Evolutionary conservation across 73 alveolate species (phyloP), one percentile per base, ranked within the genome.

Genomic region (Effrenium voratum): DNA sequence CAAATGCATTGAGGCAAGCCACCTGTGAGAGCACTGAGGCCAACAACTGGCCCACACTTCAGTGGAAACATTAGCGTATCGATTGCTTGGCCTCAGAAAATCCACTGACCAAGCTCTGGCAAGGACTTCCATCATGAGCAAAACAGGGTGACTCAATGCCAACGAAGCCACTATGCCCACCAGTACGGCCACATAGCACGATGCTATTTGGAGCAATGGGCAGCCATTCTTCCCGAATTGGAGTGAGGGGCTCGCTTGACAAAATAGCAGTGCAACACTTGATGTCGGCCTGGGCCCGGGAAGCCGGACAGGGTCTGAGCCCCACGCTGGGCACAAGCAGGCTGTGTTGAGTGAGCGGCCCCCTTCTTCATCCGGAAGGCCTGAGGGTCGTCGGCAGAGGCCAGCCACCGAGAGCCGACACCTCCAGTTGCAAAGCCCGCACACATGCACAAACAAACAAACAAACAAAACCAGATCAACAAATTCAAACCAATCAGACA

Each of bases 131-230:
- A 12, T 52, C 63, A 52, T 52, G 63, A 12, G 8, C 8, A 52
- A 8, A 52, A 52, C 63, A 12, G 8, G 19, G 8, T 52, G 26
- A 52, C 63, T 52, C 8, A 52, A 52, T 52, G 63, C 63, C 19
- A 52, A 19, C 8, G 63, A 19, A 19, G 63, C 63, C 26, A 52
- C 96, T 75, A 72, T 90, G 87, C 6, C 96, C 96, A 19, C 96
- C 87, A 2, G 96, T 90, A 38, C 96, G 96, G 34, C 96, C 96
- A 41, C 96, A 90, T 26, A 90, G 86, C 57, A 90, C 96, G 73
- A 90, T 90, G 86, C 96, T 90, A 73, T 90, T 90, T 43, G 96
- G 96, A 12, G 96, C 96, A 28, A 90, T 90, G n/a, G 96, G 96
- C 85, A 90, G 52, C 96, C 96, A 90, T 75, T 90, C 96, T 90